Percentiles rank a stretch among this genome's conserved stretches.
Conservation (phyloP, 352 stramenopile genomes). For the Globisporangium barbulae region DNA sequence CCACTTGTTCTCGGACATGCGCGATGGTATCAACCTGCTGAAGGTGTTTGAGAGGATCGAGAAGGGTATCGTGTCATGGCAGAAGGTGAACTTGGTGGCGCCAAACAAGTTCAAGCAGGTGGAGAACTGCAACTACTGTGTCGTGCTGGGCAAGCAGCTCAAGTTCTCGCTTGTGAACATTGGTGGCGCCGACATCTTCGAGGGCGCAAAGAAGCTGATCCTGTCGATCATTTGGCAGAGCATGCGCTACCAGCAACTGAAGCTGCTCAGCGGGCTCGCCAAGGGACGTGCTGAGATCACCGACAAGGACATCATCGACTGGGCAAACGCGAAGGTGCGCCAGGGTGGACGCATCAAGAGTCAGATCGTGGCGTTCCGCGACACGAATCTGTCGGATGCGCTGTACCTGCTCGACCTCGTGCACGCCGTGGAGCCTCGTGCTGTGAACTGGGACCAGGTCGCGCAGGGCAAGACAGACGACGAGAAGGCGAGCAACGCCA, state of each 20-base stretch:
- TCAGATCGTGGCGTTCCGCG: constrained; percentile 83
- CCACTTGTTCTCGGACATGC: constrained; percentile 89
- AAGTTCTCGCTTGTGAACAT: constrained; percentile 91
- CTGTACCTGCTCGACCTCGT: constrained; percentile 88
- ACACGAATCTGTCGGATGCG: constrained; percentile 69
- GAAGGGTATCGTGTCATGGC: constrained; percentile 86
- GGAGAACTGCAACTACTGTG: constrained; percentile 89
- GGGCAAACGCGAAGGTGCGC: constrained; percentile 83
- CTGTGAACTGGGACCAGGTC: constrained; percentile 91
- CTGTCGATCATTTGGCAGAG: constrained; percentile 93
- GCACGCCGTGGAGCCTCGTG: constrained; percentile 77
- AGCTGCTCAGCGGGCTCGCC: constrained; percentile 68
- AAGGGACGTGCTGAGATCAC: constrained; percentile 53
- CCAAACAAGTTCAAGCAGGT: constrained; percentile 91
- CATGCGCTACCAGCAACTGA: constrained; percentile 91
- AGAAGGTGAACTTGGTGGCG: constrained; percentile 84
- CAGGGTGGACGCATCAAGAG: constrained; percentile 61
- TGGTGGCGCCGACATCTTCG: constrained; percentile 89
- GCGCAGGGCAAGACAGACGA: constrained; percentile 57
- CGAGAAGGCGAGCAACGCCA: constrained; percentile 88
- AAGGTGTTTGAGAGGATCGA: constrained; percentile 90
- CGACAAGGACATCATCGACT: constrained; percentile 81
- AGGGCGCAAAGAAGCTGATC: constrained; percentile 92
- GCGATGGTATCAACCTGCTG: constrained; percentile 87
- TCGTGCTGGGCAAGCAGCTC: constrained; percentile 85